Evolutionary conservation across 805 yeast species (phyloP), one percentile per base, ranked within the genome.

Genomic region (Tetrapisispora nanseiensis): DNA sequence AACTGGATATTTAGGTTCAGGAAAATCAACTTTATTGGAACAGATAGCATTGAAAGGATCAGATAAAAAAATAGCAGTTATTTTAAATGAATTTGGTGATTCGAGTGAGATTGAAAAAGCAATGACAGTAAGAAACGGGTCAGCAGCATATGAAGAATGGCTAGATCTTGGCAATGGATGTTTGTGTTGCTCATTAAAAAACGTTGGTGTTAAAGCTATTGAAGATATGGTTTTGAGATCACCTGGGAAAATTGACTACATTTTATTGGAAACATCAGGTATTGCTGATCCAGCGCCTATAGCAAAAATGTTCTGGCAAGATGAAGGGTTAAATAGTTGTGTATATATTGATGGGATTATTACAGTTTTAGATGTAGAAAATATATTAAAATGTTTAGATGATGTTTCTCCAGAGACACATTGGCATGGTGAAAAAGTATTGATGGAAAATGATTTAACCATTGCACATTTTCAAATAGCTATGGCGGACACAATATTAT

Each of bases 231-330:
- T 90, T 46, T 80, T 78, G 24, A 73, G 79, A 40, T 73, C 80
- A 26, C 81, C 80, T 6, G 80, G 76, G 26, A 72, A 73, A 40
- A 87, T 90, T 40, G 98, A 92, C 62, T 83, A 90, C 56, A 87
- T 92, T n/a, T 60, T 92, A 20, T 66, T 92, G 41, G 98, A 92
- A 57, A 92, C 98, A 0, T 86, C 95, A 0, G 98, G 98, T 0
- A 72, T 92, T 13, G 98, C 98, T 0, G 97, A 92, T 57, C 98
- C 98, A 0, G 97, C 89, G 0, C 97, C 97, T 0, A 86, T 92
- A 22, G 96, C 97, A 4, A 76, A 80, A 49, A 90, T 90, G 96
- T 92, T 92, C 63, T 92, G 98, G 98, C 71, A 89, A 24, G 98
- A 92, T 59, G 90, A 85, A 20, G 97, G 89, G 0, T 68, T 92